Evolutionary conservation across 495 filamentous ascomycete genomes (phyloP), one percentile per base, ranked within the genome.

Genomic region (Neurospora sp.): DNA sequence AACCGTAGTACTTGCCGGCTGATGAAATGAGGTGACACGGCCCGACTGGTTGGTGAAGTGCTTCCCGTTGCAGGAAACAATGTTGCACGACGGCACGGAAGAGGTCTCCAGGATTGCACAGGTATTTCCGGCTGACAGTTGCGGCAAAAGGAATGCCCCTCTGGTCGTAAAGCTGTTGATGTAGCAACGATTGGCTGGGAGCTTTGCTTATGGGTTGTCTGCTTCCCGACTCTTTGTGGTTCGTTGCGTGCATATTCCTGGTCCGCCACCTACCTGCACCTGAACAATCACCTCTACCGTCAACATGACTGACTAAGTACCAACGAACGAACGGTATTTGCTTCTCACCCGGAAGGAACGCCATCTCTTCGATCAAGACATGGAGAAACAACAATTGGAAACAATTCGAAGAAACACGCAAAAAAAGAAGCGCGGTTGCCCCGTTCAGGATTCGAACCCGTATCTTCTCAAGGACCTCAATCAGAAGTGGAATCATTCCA

Each of bases 1-100:
- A 65, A 35, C 53, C 53, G 53, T 37, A 65, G 53, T 6, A 35
- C 27, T 3, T 65, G 53, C 53, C 53, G 53, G 14, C 22, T 35
- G 27, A 35, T 31, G 27, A 18, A 7, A 18, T 35, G 53, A 65
- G 27, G 27, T 65, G 27, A 18, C 53, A 65, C 53, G 53, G 53
- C 53, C 53, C 27, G 27, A 35, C 27, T 37, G 27, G 53, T 65
- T 35, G 53, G 53, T 65, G 53, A 65, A 65, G 53, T 65, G 27
- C 7, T 65, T 65, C 53, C 53, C 53, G 53, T 65, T 65, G 27
- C 53, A 37, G 53, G 5, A 65, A 65, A 65, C 53, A 65, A 35
- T 35, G 53, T 35, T 37, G 27, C 27, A 65, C 53, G 27, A 65
- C 53, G 27, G 53, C 53, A 65, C 53, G 53, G 27, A 37, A 65